A percentile compares a stretch with the other conserved stretches of the same genome.
phyloP scores from a whole-genome alignment of 345 rosid species.

The Aurinia saxatilis region DNA sequence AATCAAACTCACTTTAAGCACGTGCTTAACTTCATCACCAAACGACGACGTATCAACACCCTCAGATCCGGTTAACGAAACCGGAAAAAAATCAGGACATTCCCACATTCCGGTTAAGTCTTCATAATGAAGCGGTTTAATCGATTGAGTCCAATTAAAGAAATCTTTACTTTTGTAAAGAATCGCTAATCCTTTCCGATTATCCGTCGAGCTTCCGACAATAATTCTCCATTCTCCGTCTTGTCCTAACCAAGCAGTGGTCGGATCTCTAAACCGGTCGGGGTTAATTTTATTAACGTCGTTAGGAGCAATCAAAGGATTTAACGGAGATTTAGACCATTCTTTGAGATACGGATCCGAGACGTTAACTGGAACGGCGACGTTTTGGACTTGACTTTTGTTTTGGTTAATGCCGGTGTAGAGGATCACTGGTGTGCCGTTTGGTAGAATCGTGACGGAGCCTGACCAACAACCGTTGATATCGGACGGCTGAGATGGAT shows the following conservation, averaged over 20 bases:
- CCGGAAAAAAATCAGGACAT: conserved; percentile 75
- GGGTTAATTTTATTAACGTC: conserved; percentile 30
- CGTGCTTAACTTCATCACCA: conserved; percentile 24
- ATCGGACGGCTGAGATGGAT: conserved; percentile 49
- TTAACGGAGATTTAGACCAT: conserved; percentile 54
- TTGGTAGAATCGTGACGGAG: conserved; percentile 50
- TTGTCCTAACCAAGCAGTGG: conserved; percentile 54
- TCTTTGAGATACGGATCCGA: conserved; percentile 60
- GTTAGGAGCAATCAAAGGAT: conserved; percentile 48
- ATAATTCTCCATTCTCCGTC: conserved; percentile 27
- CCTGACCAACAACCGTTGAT: conserved; percentile 74
- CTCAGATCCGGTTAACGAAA: conserved; percentile 15
- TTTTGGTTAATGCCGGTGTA: conserved; percentile 52
- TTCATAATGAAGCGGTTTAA: conserved; percentile 42
- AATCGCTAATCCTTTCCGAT: conserved; percentile 46
- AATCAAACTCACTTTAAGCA: conserved; percentile 50
- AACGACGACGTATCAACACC: conserved; percentile 22
- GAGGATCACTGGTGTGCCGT: conserved; percentile 44
- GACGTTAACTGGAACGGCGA: conserved; percentile 46
- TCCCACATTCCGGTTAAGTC: conserved; percentile 74
- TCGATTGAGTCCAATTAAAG: conserved; percentile 36
- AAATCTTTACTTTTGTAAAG: conserved; percentile 55
- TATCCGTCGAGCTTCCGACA: conserved; percentile 21
- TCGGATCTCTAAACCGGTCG: conserved; percentile 66
- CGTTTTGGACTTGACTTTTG: conserved; percentile 47